Percentiles rank a stretch among this genome's conserved stretches.
Evolutionary conservation across 805 yeast species (phyloP).

Genomic region (Starmerella stigmatis): DNA sequence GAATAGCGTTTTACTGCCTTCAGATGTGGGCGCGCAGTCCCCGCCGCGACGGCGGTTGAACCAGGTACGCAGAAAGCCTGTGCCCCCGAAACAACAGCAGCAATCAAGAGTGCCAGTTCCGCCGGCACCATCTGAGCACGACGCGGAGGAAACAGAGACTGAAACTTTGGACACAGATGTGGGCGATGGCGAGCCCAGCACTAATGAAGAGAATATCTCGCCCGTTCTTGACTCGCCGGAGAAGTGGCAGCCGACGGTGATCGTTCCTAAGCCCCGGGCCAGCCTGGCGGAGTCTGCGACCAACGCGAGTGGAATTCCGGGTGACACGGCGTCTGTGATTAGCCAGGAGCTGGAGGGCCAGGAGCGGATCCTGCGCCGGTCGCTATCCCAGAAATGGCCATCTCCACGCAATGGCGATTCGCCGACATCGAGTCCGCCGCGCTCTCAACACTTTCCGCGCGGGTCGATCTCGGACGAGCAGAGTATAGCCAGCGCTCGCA

Average conservation of each 20-base stretch:
- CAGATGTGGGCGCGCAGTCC: neutral
- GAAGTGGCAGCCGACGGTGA: constrained; percentile 3
- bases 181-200: no score
- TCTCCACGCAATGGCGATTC: no score
- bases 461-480: neutral
- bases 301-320: neutral
- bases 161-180: no score
- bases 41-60: neutral
- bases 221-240: constrained; percentile 3
- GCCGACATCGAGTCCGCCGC: neutral
- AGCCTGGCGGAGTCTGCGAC: neutral
- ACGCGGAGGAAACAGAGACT: neutral
- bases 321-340: neutral
- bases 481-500: constrained; percentile 3
- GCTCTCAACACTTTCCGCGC: no score
- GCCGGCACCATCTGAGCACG: neutral
- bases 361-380: neutral
- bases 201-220: no score
- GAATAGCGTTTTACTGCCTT: no score
- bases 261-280: neutral
- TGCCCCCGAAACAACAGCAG: no score
- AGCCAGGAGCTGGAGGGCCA: constrained; percentile 3
- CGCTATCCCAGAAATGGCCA: constrained; percentile 1
- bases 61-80: constrained; percentile 7
- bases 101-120: no score